Base-by-base conservation (phyloP, 2,329 filamentous ascomycete species). In the Aschersonia sp. region DNA sequence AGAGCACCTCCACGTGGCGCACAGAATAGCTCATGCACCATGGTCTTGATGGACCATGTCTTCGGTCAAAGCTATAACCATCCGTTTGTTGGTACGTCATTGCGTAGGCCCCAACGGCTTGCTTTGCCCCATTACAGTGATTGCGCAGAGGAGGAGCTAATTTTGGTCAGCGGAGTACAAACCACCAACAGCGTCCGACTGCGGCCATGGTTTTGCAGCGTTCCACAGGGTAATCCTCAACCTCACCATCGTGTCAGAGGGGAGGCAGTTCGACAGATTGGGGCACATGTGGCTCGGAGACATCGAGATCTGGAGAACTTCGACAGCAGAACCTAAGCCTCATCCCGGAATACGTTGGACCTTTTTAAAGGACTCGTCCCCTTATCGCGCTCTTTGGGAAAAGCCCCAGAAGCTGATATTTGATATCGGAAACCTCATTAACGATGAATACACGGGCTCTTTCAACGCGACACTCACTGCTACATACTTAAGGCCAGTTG, bases 301-400 rank as follows among this genome's bases (percentile, higher is more conserved):
- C 59, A 79, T 76, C 8, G 86, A 94, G 60, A 73, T 94, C n/a
- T 92, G 84, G 70, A 73, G 86, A 30, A 89, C 85, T 2, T 88
- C 84, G 5, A 94, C 87, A 1, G 84, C 86, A 4, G 84, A 94
- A 64, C 85, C 87, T 1, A 86, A 79, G 0, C 53, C 56, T 4
- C 55, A 66, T 5, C 72, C 72, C 29, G 86, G 85, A 6, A 88
- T 92, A 51, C 66, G 73, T 43, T 90, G 84, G 83, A 79, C 75
- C 1, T 87, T 86, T 58, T 67, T 81, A 47, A 92, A 90, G 62
- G 85, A 94, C 59, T 79, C 88, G 77, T 84, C 82, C 1, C 71
- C 75, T 47, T 89, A 81, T 58, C 65, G 82, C 12, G 70, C 76
- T 4, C 66, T 92, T 10, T 88, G 86, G 76, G 78, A 74, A 52